These are phyloP conservation scores for Oidiodendron maius DNA, from an alignment of 495 filamentous ascomycete genomes.

Conservation along the genomic window DNA sequence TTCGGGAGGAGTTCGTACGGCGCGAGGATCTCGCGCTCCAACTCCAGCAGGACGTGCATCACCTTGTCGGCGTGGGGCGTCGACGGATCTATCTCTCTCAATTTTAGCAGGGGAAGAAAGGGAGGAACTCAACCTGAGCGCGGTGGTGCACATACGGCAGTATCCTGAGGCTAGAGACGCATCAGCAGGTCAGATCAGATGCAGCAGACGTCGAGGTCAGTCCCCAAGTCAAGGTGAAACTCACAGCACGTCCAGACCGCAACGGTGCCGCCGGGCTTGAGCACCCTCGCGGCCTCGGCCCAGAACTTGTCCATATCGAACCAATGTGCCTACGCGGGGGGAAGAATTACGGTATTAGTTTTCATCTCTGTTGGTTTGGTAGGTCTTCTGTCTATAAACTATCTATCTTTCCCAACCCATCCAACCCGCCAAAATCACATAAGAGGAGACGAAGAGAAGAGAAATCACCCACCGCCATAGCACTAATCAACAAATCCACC, in stretches of 20 bases:
- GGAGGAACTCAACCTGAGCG: no score
- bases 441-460: no score
- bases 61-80: constrained; percentile 29
- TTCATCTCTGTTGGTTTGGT: no score
- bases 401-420: background rate
- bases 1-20: constrained; percentile 35
- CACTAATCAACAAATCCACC: constrained; percentile 48
- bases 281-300: constrained; percentile 45
- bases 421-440: background rate
- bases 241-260: constrained; percentile 40
- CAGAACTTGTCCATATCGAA: constrained; percentile 59
- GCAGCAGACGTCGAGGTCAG: background rate
- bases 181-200: no score
- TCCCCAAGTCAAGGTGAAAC: no score
- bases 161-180: constrained; percentile 9
- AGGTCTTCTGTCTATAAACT: no score
- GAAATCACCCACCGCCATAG: constrained; percentile 33
- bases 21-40: constrained; percentile 25
- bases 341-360: no score
- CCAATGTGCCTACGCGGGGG: constrained; percentile 56
- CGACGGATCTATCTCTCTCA: constrained; percentile 23
- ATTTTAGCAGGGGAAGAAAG: background rate
- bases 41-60: constrained; percentile 25
- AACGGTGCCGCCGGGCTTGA: constrained; percentile 52
- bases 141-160: constrained; percentile 11